Base-by-base conservation (phyloP, 2,329 filamentous ascomycete species). In the Raffaelea deltoideospora region DNA sequence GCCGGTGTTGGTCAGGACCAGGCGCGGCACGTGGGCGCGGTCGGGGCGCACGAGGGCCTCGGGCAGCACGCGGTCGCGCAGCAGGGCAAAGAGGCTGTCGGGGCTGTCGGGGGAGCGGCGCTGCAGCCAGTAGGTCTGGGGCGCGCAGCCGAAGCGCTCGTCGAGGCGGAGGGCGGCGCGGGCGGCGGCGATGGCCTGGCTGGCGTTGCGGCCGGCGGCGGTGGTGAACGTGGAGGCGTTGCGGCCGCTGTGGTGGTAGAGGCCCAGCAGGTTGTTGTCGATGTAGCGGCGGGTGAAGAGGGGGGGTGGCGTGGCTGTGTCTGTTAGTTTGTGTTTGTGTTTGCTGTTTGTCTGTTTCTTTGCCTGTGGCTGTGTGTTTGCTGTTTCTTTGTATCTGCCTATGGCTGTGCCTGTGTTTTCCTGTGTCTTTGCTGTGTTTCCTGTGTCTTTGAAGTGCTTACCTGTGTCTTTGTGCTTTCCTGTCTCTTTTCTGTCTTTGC, bases 261-360 rank as follows among this genome's bases (percentile, higher is more conserved):
- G 68, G 1, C 86, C 90, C 42, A 75, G 81, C 0, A 95, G 64
- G 47, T 96, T 96, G 59, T 87, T 95, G 58, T 96, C 88, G 42
- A 96, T 88, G 56, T 95, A 96, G 41, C 79, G 72, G 32, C 88
- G 72, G 37, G 69, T 67, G 52, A 93, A 95, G 24, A 29, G 10
- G 17, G 21, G n/a, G 10, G n/a, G 22, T 10, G 19, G 10, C 15
- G 15, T 19, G 15, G 22, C 33, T n/a, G 22, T 44, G 41, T n/a
- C n/a, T n/a, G n/a, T n/a, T n/a, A n/a, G n/a, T n/a, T n/a, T n/a
- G n/a, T n/a, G n/a, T n/a, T n/a, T n/a, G n/a, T n/a, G n/a, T n/a
- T n/a, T n/a, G n/a, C n/a, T n/a, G n/a, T n/a, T n/a, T n/a, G n/a
- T 30, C 28, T 13, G n/a, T n/a, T n/a, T n/a, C n/a, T n/a, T n/a